Evolutionary conservation across 1,139 yeast genomes (phyloP), one percentile per base, ranked within the genome.

Genomic region (Saccharomycopsis hybrid): DNA sequence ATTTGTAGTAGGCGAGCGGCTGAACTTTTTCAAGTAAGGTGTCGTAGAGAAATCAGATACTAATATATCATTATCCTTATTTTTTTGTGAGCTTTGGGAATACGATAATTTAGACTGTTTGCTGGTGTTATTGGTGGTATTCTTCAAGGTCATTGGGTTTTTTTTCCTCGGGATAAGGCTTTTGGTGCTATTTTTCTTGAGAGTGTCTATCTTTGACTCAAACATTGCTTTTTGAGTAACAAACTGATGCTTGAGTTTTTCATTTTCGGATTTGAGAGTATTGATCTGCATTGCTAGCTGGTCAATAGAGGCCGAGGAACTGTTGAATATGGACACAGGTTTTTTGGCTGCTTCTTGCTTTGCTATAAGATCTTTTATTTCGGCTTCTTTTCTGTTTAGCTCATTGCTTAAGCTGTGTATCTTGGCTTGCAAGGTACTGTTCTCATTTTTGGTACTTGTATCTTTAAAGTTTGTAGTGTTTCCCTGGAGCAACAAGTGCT

Each of bases 21-120:
- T 36, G 29, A 29, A 44, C 25, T 46, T 45, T 28, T 36, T 41
- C 41, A 47, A 42, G 28, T 47, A 51, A 5, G 54, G 54, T 3
- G 54, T 36, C 4, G 54, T 51, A 3, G 54, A 51, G 30, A 51
- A 51, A 24, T 50, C 51, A 11, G 53, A 41, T 7, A 43, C 27
- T 31, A 36, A 33, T 28, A 24, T 28, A n/a, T 43, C 13, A 11
- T 29, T 33, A 24, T 28, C 29, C n/a, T 38, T 5, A 11, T 30
- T 41, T 35, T 40, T 3, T 25, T 9, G 40, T 28, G 11, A 38
- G 30, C n/a, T 37, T 28, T 33, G 18, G 32, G 37, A 4, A 27
- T 37, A 9, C 40, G 28, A 24, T 45, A 31, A 38, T 30, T 11
- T 39, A 13, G 25, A 40, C 24, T 11, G 25, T 40, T 5, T 36